Evolutionary conservation across 2,329 filamentous ascomycete genomes (phyloP).

Genomic region (Setomelanomma holmii): DNA sequence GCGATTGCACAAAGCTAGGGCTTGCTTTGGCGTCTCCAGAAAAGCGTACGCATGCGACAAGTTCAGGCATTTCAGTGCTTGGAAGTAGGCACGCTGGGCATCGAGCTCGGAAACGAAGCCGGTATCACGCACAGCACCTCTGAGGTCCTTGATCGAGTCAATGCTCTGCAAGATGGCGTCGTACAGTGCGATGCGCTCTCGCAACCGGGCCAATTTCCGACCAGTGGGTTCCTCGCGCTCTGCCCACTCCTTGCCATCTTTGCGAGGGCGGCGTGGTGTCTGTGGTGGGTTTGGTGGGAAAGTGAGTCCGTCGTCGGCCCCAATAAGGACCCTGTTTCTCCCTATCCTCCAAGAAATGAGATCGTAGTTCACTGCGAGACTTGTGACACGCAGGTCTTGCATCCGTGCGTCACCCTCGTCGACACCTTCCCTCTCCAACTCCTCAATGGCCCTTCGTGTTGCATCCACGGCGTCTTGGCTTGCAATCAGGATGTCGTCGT

Average conservation of each 20-base stretch:
- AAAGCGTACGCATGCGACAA: slow-evolving; percentile 85
- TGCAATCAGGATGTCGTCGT: slow-evolving; percentile 87
- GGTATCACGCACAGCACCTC: slow-evolving; percentile 85
- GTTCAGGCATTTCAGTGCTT: slow-evolving; percentile 85
- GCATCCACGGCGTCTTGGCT: slow-evolving; percentile 95
- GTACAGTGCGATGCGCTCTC: slow-evolving; percentile 88
- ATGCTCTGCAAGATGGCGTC: slow-evolving; percentile 90
- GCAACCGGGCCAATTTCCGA: slow-evolving; percentile 78
- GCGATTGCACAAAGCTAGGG: slow-evolving; percentile 82
- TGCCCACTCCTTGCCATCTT: slow-evolving; percentile 55
- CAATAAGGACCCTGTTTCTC: slow-evolving; percentile 86
- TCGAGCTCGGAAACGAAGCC: slow-evolving; percentile 79
- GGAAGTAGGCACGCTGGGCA: slow-evolving; percentile 81
- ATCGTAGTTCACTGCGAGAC: slow-evolving; percentile 91
- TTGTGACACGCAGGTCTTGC: slow-evolving; percentile 91
- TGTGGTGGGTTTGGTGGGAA: slow-evolving; percentile 61
- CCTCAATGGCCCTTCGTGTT: slow-evolving; percentile 91
- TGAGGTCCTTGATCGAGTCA: slow-evolving; percentile 86
- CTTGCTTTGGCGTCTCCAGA: slow-evolving; percentile 74
- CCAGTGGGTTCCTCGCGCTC: slow-evolving; percentile 72
- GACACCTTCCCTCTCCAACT: slow-evolving; percentile 82
- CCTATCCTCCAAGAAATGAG: slow-evolving; percentile 95
- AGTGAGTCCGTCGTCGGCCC: slow-evolving; percentile 77
- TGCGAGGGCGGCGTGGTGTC: slow-evolving; percentile 60
- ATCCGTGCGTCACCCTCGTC: slow-evolving; percentile 84